These are phyloP conservation scores for Eimeria sp. DNA, from an alignment of 169 alveolate genomes.

Conservation along the genomic window DNA sequence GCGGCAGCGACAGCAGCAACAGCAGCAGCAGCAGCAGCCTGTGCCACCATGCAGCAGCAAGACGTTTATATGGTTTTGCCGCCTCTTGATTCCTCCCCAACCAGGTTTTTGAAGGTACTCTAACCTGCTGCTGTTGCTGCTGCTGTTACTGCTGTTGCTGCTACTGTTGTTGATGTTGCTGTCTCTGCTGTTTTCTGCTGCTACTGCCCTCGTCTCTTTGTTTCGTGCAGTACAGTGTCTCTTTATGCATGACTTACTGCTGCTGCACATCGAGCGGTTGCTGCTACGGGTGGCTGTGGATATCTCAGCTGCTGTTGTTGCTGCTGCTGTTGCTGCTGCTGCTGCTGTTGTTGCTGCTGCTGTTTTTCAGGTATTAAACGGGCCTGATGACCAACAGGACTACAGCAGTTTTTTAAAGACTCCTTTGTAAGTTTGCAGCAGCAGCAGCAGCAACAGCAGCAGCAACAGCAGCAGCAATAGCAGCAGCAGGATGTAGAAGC, in stretches of 20 bases:
- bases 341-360: background rate
- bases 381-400: background rate
- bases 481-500: background rate
- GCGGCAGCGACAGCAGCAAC: background rate
- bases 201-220: background rate
- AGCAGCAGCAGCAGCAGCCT: background rate
- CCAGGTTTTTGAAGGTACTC: too few species aligned
- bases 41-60: constrained; percentile 18
- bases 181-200: background rate
- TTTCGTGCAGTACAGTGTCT: background rate
- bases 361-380: background rate
- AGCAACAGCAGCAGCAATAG: background rate
- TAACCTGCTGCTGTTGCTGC: constrained; percentile 5
- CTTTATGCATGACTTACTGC: background rate
- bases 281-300: background rate
- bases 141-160: background rate
- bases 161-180: background rate
- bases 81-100: background rate
- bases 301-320: background rate
- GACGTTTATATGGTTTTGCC: background rate
- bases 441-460: constrained; percentile 26
- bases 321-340: background rate
- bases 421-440: background rate
- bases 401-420: background rate
- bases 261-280: background rate